Percentiles rank a stretch among this genome's conserved stretches.
phyloP scores from a whole-genome alignment of 2,329 filamentous ascomycete genomes.

The Scorias spongiosa region DNA sequence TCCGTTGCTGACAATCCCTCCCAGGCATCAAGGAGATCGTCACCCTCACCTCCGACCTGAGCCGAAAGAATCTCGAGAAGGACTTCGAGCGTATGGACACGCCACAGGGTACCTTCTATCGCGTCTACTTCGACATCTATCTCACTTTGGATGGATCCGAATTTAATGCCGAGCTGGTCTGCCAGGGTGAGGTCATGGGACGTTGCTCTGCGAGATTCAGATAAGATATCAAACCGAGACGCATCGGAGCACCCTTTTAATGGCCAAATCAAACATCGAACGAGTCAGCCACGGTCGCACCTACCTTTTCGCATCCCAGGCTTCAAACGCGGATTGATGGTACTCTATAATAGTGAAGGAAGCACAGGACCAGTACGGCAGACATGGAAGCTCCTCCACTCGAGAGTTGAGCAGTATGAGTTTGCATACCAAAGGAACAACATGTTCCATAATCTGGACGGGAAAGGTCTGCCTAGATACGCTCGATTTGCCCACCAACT shows the following conservation, averaged over 20 bases:
- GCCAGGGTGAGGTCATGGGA: constrained; percentile 97
- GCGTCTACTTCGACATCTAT: constrained; percentile 55
- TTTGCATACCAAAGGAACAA: too few relatives aligned
- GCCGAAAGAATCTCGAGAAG: constrained; percentile 95
- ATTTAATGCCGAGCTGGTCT: constrained; percentile 97
- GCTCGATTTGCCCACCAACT: too few relatives aligned
- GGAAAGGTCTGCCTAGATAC: too few relatives aligned
- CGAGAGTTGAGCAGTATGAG: too few relatives aligned
- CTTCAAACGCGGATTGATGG: too few relatives aligned
- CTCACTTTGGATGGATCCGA: constrained; percentile 93
- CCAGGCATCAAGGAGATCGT: constrained; percentile 97
- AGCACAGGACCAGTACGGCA: too few relatives aligned
- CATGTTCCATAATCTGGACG: too few relatives aligned
- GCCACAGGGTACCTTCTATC: constrained; percentile 89
- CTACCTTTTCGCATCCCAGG: too few relatives aligned
- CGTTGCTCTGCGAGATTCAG: constrained; percentile 82
- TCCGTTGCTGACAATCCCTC: neutral
- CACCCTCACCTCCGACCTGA: constrained; percentile 90
- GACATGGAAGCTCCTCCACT: too few relatives aligned
- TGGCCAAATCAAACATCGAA: neutral
- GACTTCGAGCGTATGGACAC: constrained; percentile 99
- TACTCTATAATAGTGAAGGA: too few relatives aligned
- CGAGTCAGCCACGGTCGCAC: too few relatives aligned
- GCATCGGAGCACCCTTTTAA: neutral
- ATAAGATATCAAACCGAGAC: constrained; percentile 20